Conservation (phyloP, 2,329 filamentous ascomycete genomes). For the Talaromyces sp. region DNA sequence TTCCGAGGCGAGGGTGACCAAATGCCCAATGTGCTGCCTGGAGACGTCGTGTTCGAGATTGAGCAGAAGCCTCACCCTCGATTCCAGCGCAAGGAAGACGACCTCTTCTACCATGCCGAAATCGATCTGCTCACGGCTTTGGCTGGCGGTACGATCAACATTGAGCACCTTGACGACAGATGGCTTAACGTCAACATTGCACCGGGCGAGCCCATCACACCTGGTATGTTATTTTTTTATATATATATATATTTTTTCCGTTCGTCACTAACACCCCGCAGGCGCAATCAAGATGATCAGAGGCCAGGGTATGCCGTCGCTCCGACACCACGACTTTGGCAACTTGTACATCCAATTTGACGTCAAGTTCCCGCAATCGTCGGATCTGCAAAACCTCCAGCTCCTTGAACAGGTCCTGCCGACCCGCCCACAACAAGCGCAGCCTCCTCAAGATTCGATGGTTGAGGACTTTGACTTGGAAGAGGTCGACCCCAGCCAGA, state of each 20-base stretch:
- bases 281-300: constrained; percentile 89
- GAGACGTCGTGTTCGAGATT: constrained; percentile 97
- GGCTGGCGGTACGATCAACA: constrained; percentile 81
- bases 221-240: constrained; percentile 57
- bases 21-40: constrained; percentile 83
- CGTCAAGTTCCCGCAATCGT: constrained; percentile 89
- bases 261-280: constrained; percentile 33
- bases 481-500: constrained; percentile 68
- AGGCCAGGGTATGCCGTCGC: constrained; percentile 96
- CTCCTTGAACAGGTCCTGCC: constrained; percentile 83
- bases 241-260: neutral
- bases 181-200: constrained; percentile 93
- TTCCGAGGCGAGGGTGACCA: constrained; percentile 97
- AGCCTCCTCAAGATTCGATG: constrained; percentile 79
- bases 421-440: constrained; percentile 57
- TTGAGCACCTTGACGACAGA: constrained; percentile 95
- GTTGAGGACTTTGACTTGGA: constrained; percentile 84
- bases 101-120: constrained; percentile 89
- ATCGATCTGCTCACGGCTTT: constrained; percentile 94
- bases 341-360: constrained; percentile 97
- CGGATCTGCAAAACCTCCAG: constrained; percentile 64
- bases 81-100: constrained; percentile 94
- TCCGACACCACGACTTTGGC: constrained; percentile 88
- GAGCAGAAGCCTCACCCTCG: constrained; percentile 97
- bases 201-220: constrained; percentile 89